Conservation (phyloP, 1,139 yeast genomes). For the Suhomyces panamericanus region DNA sequence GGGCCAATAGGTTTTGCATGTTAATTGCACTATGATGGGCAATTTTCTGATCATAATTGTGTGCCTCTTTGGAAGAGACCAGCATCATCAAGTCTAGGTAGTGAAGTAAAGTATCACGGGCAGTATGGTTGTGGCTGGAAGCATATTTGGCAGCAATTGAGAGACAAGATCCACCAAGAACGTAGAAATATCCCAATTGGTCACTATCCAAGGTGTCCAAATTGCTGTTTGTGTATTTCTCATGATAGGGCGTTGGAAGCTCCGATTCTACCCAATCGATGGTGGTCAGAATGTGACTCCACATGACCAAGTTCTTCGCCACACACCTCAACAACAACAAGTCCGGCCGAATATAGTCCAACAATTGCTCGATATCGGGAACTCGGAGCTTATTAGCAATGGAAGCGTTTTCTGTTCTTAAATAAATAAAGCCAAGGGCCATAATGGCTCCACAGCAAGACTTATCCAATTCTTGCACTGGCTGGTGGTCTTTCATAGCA, state of each 20-base stretch:
- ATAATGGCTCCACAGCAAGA: constrained; percentile 80
- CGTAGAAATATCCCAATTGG: constrained; percentile 61
- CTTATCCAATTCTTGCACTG: constrained; percentile 63
- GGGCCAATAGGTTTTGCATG: constrained; percentile 58
- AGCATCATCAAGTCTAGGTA: constrained; percentile 63
- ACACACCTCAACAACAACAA: constrained; percentile 67
- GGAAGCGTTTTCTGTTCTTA: constrained; percentile 61
- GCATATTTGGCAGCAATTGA: constrained; percentile 78
- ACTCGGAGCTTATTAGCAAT: constrained; percentile 66
- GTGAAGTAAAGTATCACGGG: constrained; percentile 58
- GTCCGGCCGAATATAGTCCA: constrained; percentile 83
- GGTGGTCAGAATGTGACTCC: constrained; percentile 62
- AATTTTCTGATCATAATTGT: constrained; percentile 60
- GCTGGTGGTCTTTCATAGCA: constrained; percentile 68
- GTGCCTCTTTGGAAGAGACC: constrained; percentile 49
- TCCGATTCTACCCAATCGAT: constrained; percentile 62
- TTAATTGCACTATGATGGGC: constrained; percentile 58
- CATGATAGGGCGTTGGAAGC: constrained; percentile 48
- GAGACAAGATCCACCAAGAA: constrained; percentile 73
- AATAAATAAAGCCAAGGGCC: constrained; percentile 72
- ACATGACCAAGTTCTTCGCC: constrained; percentile 70
- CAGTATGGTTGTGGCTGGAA: constrained; percentile 59
- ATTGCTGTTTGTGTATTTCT: constrained; percentile 26
- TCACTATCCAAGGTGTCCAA: constrained; percentile 54
- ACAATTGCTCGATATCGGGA: constrained; percentile 60